Evolutionary conservation across 805 yeast genomes (phyloP).

Genomic region (Kuraishia ogatae): DNA sequence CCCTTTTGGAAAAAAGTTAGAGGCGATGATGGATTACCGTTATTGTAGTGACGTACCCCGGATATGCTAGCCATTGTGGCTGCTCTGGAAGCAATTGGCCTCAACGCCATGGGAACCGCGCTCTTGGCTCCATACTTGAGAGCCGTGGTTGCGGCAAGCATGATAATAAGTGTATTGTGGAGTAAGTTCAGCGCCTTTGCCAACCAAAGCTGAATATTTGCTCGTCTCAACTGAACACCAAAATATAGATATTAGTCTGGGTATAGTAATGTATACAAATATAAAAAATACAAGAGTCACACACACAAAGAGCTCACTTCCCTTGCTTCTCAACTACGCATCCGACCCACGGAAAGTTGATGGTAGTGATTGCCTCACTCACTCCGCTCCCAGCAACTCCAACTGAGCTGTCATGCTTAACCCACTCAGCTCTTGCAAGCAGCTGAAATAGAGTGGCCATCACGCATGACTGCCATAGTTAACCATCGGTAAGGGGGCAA

Average conservation of each 20-base stretch:
- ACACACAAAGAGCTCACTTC: too few species aligned
- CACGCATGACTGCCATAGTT: neutral
- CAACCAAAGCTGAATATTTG: too few species aligned
- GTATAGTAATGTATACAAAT: too few species aligned
- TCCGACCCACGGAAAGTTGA: too few species aligned
- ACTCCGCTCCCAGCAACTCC: neutral
- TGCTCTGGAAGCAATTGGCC: neutral
- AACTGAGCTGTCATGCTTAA: neutral
- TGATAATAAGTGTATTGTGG: neutral
- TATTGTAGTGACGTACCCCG: neutral
- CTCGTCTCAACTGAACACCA: too few species aligned
- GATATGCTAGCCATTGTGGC: neutral
- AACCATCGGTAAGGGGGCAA: too few species aligned
- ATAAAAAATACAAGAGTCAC: too few species aligned
- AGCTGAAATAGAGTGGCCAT: neutral
- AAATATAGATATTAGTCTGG: too few species aligned
- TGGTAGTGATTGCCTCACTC: neutral
- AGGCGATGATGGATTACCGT: neutral
- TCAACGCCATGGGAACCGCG: neutral
- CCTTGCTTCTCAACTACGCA: too few species aligned
- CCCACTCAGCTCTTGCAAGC: neutral
- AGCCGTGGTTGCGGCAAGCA: neutral
- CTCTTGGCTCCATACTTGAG: neutral
- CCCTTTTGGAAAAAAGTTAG: conserved; percentile 54
- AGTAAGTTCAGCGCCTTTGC: too few species aligned